Base-by-base conservation (phyloP, 495 filamentous ascomycete species). In the Terfezia claveryi region DNA sequence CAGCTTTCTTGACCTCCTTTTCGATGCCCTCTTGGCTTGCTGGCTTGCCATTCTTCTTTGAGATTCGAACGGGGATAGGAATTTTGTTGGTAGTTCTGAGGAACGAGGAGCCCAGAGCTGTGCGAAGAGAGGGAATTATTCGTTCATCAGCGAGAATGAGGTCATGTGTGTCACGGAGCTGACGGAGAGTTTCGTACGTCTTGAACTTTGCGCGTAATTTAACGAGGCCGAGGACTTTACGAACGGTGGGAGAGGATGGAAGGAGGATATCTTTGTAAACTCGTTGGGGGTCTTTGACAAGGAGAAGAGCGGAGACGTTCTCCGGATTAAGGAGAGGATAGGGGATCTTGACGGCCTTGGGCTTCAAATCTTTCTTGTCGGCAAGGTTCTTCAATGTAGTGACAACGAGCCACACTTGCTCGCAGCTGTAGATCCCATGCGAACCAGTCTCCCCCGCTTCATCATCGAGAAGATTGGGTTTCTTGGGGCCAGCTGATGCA, bases 341-440 rank as follows among this genome's bases (percentile, higher is more conserved):
- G 11, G 86, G 84, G 8, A 82, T 68, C 4, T 69, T 52, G 57
- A 75, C 73, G 57, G 36, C 49, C 10, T 20, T 72, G 32, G 91
- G 89, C 71, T 93, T 93, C 54, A 95, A 73, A 46, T 76, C 76
- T 66, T 79, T 79, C 62, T 76, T 76, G 63, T 87, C 80, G 54
- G 77, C 71, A 55, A 89, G 79, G 65, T 91, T 84, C 68, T 83
- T 85, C 70, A 96, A 96, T 50, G 87, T 94, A 50, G 85, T 84
- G 52, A 98, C 70, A 10, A 80, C 78, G 37, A 98, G 76, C 82
- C 83, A 93, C n/a, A 51, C 23, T 6, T n/a, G 17, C 4, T 46
- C 41, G 8, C 1, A 46, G 4, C 41, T 1, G 17, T 6, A 46
- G 54, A 96, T 72, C 3, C 84, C 76, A 1, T 68, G 65, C 57